A percentile compares a stretch with the other conserved stretches of the same genome.
These are phyloP conservation scores for Melastoma candidum DNA, from an alignment of 441 rosid genomes.

Conservation along the genomic window DNA sequence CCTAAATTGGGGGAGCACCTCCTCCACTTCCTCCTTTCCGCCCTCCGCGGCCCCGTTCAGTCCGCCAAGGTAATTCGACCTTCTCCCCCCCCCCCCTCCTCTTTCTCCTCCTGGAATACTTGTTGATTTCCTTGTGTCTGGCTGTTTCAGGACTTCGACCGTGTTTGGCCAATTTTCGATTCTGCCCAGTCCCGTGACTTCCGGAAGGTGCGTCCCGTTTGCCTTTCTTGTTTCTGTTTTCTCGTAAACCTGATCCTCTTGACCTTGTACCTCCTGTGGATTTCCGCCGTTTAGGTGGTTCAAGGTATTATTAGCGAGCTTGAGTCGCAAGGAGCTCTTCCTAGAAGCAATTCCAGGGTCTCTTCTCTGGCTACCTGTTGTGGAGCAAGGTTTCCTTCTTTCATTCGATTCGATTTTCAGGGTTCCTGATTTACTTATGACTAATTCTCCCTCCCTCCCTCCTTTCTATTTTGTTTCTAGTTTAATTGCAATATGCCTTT, in stretches of 20 bases:
- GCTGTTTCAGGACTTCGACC: conserved; percentile 64
- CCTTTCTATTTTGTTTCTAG: too few relatives aligned
- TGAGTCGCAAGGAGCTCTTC: conserved; percentile 98
- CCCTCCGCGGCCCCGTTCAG: conserved; percentile 96
- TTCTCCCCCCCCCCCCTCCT: conserved; percentile 6
- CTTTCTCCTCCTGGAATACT: neutral
- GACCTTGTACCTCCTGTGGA: neutral
- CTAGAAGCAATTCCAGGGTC: conserved; percentile 98
- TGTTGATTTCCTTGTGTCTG: too few relatives aligned
- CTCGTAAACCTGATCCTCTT: neutral
- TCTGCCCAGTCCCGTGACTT: too few relatives aligned
- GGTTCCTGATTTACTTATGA: conserved; percentile 54
- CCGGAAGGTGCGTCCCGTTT: too few relatives aligned
- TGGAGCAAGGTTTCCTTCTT: conserved; percentile 70
- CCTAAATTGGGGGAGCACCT: conserved; percentile 99
- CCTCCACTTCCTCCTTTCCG: conserved; percentile 94
- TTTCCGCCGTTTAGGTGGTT: conserved; percentile 50
- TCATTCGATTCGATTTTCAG: conserved; percentile 8
- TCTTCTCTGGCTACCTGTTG: conserved; percentile 99
- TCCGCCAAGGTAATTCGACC: conserved; percentile 65
- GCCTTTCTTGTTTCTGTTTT: too few relatives aligned
- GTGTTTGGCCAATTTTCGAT: conserved; percentile 89
- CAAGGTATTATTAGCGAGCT: conserved; percentile 98
- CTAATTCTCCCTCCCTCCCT: conserved; percentile 40
- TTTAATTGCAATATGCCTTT: too few relatives aligned